Evolutionary conservation across 1,284 basidiomycete genomes (phyloP).

Genomic region (Ceratobasidium sp.): DNA sequence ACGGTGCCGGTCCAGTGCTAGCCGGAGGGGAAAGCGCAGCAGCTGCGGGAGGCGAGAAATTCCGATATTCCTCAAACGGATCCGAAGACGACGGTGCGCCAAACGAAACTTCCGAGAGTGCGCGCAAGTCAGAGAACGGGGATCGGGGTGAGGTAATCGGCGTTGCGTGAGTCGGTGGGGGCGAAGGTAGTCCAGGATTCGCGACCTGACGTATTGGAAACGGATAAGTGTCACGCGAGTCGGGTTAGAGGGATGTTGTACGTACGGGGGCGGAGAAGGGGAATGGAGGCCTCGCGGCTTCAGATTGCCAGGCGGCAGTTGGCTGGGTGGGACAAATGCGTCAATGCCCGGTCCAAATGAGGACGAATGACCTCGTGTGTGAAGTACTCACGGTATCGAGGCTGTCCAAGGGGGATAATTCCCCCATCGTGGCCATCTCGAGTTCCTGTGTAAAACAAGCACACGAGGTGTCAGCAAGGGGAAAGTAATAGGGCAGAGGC

Average conservation of each 20-base stretch:
- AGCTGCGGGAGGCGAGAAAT: slow-evolving; percentile 19
- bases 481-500: background rate
- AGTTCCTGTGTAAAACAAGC: slow-evolving; percentile 40
- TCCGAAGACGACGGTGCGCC: slow-evolving; percentile 38
- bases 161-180: slow-evolving; percentile 1
- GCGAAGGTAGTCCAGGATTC: background rate
- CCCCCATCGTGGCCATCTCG: slow-evolving; percentile 39
- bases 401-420: slow-evolving; percentile 21
- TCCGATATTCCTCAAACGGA: slow-evolving; percentile 33
- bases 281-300: slow-evolving; percentile 5
- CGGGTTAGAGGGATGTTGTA: background rate
- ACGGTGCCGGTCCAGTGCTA: background rate
- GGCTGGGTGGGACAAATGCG: slow-evolving; percentile 1
- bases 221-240: too few relatives aligned
- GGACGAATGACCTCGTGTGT: slow-evolving; percentile 19
- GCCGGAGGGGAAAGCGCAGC: slow-evolving; percentile 1
- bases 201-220: too few relatives aligned
- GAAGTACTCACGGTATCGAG: slow-evolving; percentile 35
- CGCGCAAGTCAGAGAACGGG: slow-evolving; percentile 39
- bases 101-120: slow-evolving; percentile 41
- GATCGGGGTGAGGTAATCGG: slow-evolving; percentile 38
- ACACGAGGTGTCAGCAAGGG: slow-evolving; percentile 44
- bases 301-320: slow-evolving; percentile 19
- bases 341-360: slow-evolving; percentile 19
- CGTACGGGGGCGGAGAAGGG: slow-evolving; percentile 18